Conservation (phyloP, 2,329 filamentous ascomycete species). For the Acarospora socialis region DNA sequence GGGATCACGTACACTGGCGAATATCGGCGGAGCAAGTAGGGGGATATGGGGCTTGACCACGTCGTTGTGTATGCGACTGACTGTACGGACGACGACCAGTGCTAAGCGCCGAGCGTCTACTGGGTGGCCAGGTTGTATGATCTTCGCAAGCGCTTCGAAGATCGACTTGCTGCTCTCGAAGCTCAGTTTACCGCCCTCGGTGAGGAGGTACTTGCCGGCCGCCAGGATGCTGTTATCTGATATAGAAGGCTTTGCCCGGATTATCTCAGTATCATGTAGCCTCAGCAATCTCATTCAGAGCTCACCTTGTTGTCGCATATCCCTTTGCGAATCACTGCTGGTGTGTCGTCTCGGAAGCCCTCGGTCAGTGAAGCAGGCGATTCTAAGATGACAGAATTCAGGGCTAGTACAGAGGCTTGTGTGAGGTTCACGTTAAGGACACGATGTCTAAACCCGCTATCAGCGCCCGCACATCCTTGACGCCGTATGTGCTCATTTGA, state of each 20-base stretch:
- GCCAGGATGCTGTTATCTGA: slow-evolving; percentile 80
- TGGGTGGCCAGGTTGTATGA: slow-evolving; percentile 64
- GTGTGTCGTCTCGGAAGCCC: slow-evolving; percentile 57
- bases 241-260: slow-evolving; percentile 51
- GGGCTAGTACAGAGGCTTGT: slow-evolving; percentile 64
- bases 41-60: slow-evolving; percentile 68
- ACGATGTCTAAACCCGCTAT: slow-evolving; percentile 48
- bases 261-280: slow-evolving; percentile 13
- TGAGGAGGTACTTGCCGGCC: slow-evolving; percentile 76
- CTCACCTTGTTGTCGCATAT: slow-evolving; percentile 63
- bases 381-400: slow-evolving; percentile 81
- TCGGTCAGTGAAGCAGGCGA: slow-evolving; percentile 56
- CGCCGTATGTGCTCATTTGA: background rate
- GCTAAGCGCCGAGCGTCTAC: slow-evolving; percentile 73
- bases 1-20: slow-evolving; percentile 75
- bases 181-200: slow-evolving; percentile 40
- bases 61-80: slow-evolving; percentile 65
- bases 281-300: slow-evolving; percentile 14
- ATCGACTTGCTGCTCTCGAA: slow-evolving; percentile 68
- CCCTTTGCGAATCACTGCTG: slow-evolving; percentile 64
- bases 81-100: slow-evolving; percentile 75
- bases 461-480: too few relatives aligned
- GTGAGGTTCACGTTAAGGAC: slow-evolving; percentile 66
- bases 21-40: slow-evolving; percentile 68
- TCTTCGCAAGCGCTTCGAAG: slow-evolving; percentile 60